Evolutionary conservation across 345 rosid species (phyloP).

Genomic region (Erysimum cheiranthoides): DNA sequence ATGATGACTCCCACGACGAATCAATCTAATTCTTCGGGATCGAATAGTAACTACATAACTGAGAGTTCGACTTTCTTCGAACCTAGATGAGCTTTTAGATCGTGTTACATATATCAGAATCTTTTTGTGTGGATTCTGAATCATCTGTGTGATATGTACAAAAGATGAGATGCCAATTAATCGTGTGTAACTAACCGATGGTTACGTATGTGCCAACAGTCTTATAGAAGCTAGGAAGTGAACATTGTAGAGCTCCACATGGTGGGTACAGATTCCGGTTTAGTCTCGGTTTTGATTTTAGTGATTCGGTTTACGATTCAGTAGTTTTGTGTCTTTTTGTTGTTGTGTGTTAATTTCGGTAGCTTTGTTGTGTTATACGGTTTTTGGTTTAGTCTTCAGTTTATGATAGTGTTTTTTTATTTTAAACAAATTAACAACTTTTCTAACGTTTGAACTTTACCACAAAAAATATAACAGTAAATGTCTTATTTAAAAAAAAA

Average conservation of each 20-base stretch:
- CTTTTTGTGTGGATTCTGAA: slow-evolving; percentile 14
- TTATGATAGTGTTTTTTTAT: neutral
- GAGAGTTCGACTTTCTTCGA: slow-evolving; percentile 57
- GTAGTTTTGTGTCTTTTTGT: no score
- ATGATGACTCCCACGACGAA: slow-evolving; percentile 21
- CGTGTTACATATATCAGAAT: neutral
- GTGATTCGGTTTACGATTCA: neutral
- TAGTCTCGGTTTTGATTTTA: neutral
- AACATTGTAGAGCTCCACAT: slow-evolving; percentile 9
- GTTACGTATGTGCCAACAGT: slow-evolving; percentile 27
- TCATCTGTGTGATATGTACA: slow-evolving; percentile 20
- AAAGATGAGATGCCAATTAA: slow-evolving; percentile 5
- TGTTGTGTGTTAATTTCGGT: neutral
- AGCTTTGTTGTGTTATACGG: neutral
- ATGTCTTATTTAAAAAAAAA: neutral
- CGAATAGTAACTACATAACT: slow-evolving; percentile 51
- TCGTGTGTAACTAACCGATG: slow-evolving; percentile 2
- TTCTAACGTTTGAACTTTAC: neutral
- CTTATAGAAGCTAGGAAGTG: slow-evolving; percentile 14
- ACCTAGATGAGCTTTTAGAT: slow-evolving; percentile 57
- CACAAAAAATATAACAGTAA: neutral
- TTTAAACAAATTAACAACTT: neutral
- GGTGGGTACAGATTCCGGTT: slow-evolving; percentile 13
- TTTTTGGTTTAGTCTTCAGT: neutral
- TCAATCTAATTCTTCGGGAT: slow-evolving; percentile 54